A percentile compares a stretch with the other conserved stretches of the same genome.
Evolutionary conservation across 2,329 filamentous ascomycete genomes (phyloP).

Genomic region (Pseudogymnoascus destructans): DNA sequence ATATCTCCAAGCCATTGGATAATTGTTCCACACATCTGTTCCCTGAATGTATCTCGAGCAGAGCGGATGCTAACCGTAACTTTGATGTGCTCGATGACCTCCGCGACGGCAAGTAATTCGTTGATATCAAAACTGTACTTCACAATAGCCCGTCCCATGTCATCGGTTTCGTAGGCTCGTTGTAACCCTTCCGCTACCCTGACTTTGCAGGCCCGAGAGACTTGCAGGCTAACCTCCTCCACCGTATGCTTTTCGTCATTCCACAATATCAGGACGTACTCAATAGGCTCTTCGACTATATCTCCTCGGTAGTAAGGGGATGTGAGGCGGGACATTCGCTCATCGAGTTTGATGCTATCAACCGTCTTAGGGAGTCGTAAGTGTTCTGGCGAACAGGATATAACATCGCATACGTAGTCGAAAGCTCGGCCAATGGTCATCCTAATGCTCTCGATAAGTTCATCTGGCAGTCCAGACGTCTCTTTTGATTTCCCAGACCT

Average conservation of each 20-base stretch:
- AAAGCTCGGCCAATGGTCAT: conserved; percentile 76
- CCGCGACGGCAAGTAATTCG: conserved; percentile 63
- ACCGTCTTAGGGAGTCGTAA: conserved; percentile 73
- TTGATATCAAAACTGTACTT: conserved; percentile 61
- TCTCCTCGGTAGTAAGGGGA: conserved; percentile 62
- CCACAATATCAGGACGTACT: conserved; percentile 83
- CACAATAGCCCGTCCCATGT: conserved; percentile 74
- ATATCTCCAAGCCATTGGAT: conserved; percentile 95
- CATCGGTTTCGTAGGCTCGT: conserved; percentile 79
- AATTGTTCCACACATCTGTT: conserved; percentile 97
- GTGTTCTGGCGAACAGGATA: conserved; percentile 95
- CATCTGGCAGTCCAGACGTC: conserved; percentile 51
- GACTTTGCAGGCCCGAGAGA: conserved; percentile 75
- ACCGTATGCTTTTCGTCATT: conserved; percentile 99
- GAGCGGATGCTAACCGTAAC: conserved; percentile 92
- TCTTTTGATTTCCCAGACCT: conserved; percentile 45
- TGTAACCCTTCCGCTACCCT: conserved; percentile 53
- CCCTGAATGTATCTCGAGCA: conserved; percentile 84
- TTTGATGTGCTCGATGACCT: conserved; percentile 86
- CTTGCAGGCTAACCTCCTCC: conserved; percentile 77
- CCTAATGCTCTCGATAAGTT: conserved; percentile 63
- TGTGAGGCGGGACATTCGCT: conserved; percentile 62
- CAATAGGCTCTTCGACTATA: conserved; percentile 47
- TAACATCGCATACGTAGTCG: conserved; percentile 95
- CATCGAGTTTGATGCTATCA: conserved; percentile 69